Evolutionary conservation across 306 rosid genomes (phyloP).

Genomic region (Begonia masoniana): DNA sequence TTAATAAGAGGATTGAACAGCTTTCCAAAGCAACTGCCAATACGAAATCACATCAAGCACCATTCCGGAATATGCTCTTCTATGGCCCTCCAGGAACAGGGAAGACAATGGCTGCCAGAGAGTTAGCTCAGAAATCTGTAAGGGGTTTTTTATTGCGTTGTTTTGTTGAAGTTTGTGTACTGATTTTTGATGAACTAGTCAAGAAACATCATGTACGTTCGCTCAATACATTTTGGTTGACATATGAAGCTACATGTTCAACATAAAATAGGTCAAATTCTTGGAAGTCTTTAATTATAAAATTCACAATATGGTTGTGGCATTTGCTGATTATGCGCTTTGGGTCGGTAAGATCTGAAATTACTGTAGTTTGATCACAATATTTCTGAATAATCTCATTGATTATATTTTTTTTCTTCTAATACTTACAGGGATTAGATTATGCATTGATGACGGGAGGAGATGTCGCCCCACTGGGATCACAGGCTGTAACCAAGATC

Average conservation of each 20-base stretch:
- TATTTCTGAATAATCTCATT: too few relatives aligned
- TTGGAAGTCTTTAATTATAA: too few relatives aligned
- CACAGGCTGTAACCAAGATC: constrained; percentile 97
- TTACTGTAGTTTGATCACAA: too few relatives aligned
- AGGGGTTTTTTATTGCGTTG: constrained; percentile 8
- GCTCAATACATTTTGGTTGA: too few relatives aligned
- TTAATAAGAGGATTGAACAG: constrained; percentile 74
- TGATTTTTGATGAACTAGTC: neutral
- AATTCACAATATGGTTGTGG: too few relatives aligned
- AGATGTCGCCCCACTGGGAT: constrained; percentile 92
- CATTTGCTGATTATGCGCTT: too few relatives aligned
- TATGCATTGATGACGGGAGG: constrained; percentile 99
- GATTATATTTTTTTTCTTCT: constrained; percentile 1
- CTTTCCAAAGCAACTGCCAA: constrained; percentile 83
- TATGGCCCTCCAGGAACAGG: constrained; percentile 99
- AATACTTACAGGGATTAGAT: constrained; percentile 57
- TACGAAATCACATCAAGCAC: constrained; percentile 95
- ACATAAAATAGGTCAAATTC: too few relatives aligned
- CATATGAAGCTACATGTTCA: too few relatives aligned
- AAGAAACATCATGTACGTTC: neutral
- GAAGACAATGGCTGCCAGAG: constrained; percentile 98
- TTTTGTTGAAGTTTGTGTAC: neutral
- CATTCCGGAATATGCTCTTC: constrained; percentile 91
- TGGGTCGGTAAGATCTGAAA: too few relatives aligned
- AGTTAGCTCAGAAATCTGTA: constrained; percentile 92